phyloP scores from a whole-genome alignment of 805 yeast genomes.

The Candida tallmaniae region DNA sequence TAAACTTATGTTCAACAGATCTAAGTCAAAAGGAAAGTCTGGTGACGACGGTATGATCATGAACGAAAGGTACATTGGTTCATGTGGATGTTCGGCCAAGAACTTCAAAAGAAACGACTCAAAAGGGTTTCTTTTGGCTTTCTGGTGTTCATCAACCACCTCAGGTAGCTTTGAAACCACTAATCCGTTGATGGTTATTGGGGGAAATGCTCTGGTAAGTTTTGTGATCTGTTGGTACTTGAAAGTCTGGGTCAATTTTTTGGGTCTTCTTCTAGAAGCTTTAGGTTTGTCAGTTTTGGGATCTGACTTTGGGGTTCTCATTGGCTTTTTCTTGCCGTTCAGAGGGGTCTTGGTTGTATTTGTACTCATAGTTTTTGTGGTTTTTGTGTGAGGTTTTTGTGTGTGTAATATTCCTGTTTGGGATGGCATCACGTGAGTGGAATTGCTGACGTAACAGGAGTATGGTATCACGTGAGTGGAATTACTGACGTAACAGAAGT shows the following conservation, averaged over 20 bases:
- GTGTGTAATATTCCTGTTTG: too few relatives aligned
- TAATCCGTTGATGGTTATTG: conserved; percentile 35
- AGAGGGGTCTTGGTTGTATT: too few relatives aligned
- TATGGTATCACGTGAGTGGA: too few relatives aligned
- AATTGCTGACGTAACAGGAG: too few relatives aligned
- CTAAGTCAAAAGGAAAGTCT: conserved; percentile 65
- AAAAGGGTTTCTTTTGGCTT: conserved; percentile 11
- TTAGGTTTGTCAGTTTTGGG: conserved; percentile 3
- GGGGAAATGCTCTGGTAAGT: conserved; percentile 24
- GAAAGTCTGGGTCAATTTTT: conserved; percentile 16
- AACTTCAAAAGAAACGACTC: conserved; percentile 14
- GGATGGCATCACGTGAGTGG: too few relatives aligned
- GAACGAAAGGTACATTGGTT: conserved; percentile 38
- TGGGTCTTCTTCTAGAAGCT: conserved; percentile 2
- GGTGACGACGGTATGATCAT: conserved; percentile 60
- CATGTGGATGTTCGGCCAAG: conserved; percentile 14
- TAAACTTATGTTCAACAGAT: conserved; percentile 47
- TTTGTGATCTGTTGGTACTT: conserved; percentile 29
- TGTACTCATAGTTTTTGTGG: too few relatives aligned
- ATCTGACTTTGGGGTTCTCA: too few relatives aligned
- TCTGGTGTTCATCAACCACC: conserved; percentile 4
- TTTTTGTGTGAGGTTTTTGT: too few relatives aligned
- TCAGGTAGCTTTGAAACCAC: conserved; percentile 11
- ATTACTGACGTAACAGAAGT: too few relatives aligned
- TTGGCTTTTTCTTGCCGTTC: too few relatives aligned